Evolutionary conservation across 2,329 filamentous ascomycete genomes (phyloP), one percentile per base, ranked within the genome.

Genomic region (Annulohypoxylon truncatum): DNA sequence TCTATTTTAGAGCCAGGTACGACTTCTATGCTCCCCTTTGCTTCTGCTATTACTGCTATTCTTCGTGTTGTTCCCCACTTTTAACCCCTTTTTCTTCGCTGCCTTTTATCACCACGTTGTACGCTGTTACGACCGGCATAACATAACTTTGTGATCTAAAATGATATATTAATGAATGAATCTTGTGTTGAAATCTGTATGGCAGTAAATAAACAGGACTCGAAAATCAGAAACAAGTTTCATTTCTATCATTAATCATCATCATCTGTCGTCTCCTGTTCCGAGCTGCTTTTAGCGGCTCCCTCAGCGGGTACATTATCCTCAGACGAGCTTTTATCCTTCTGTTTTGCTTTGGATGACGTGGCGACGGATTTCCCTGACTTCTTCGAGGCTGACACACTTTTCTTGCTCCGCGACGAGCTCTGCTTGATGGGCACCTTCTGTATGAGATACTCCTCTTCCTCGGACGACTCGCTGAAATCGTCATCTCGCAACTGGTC

Each of bases 401-500:
- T 44, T 26, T 48, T 28, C 42, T 31, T 31, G 12, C 38, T 42
- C 29, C 52, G 35, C 6, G 22, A 40, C 9, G 46, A 29, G 8
- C 33, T 50, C 4, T 38, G 46, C 28, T 24, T 50, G 2, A 13
- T 2, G 9, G 22, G 9, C 9, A 22, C 4, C 18, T 44, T 58
- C 18, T 40, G 42, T 20, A 50, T 13, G n/a, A 31, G 8, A 10
- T 15, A 29, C 26, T 58, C 55, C 12, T 47, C 54, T 28, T 42
- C 55, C 46, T 58, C 59, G 8, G 59, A 61, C n/a, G 51, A 55
- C 28, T 61, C 59, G 51, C 59, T 61, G 51, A 61, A 61, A 31
- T 61, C 53, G 42, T 68, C 66, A 28, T 68, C 66, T 15, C 61
- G 66, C 9, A 65, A 22, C 42, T 62, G 28, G 20, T 62, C 62